These are phyloP conservation scores for Fraxinus sp. DNA, from an alignment of 305 asterid genomes.

Conservation along the genomic window DNA sequence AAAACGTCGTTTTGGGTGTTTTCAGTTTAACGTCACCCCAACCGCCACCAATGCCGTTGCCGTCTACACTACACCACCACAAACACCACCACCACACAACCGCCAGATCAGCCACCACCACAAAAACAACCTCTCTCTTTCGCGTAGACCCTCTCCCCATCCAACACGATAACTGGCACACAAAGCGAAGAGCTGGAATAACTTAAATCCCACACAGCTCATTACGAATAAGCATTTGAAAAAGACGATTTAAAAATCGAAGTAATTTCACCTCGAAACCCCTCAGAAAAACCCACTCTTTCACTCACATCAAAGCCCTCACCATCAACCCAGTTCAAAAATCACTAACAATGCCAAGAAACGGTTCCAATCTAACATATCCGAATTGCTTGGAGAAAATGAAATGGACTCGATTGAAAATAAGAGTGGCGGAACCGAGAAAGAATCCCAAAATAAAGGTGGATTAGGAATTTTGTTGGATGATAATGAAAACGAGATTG, in stretches of 20 bases:
- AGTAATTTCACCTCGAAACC: slow-evolving; percentile 55
- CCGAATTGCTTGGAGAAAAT: slow-evolving; percentile 17
- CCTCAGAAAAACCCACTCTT: slow-evolving; percentile 39
- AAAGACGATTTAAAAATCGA: slow-evolving; percentile 46
- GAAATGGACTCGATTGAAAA: slow-evolving; percentile 10
- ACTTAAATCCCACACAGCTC: slow-evolving; percentile 62
- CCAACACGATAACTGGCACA: too few species aligned
- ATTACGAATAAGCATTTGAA: slow-evolving; percentile 41
- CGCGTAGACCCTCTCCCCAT: too few species aligned
- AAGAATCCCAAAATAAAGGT: slow-evolving; percentile 19
- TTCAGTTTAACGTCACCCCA: too few species aligned
- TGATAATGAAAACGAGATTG: neutral
- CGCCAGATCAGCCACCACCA: too few species aligned
- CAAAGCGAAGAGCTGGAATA: slow-evolving; percentile 61
- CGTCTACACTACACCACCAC: too few species aligned
- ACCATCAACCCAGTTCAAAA: slow-evolving; percentile 24
- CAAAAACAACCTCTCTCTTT: too few species aligned
- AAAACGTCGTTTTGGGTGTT: too few species aligned
- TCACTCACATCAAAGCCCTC: slow-evolving; percentile 52
- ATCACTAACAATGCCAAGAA: slow-evolving; percentile 38
- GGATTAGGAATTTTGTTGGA: neutral
- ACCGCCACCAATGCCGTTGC: too few species aligned
- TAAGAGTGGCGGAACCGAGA: slow-evolving; percentile 45
- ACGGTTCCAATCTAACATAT: slow-evolving; percentile 43
- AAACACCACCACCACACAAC: too few species aligned